These are phyloP conservation scores for Erysiphe pulchra DNA, from an alignment of 2,329 filamentous ascomycete species.

Conservation along the genomic window DNA sequence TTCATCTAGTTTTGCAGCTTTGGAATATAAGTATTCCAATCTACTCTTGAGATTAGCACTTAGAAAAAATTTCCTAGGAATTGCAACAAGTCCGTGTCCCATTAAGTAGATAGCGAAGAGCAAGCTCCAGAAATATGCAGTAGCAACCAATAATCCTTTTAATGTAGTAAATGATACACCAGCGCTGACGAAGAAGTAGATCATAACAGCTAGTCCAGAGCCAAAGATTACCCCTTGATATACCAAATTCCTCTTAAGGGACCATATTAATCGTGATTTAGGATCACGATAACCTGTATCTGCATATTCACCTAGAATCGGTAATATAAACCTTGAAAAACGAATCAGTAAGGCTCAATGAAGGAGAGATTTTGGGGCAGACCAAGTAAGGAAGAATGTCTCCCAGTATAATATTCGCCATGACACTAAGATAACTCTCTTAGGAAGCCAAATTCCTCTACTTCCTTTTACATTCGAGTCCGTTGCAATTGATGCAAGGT, in stretches of 20 bases:
- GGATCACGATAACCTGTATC: slow-evolving; percentile 84
- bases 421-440: slow-evolving; percentile 52
- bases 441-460: slow-evolving; percentile 69
- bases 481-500: slow-evolving; percentile 65
- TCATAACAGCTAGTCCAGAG: slow-evolving; percentile 40
- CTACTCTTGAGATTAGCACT: slow-evolving; percentile 53
- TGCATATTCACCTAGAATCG: slow-evolving; percentile 78
- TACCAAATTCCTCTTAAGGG: slow-evolving; percentile 61
- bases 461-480: slow-evolving; percentile 37
- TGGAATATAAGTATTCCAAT: slow-evolving; percentile 47
- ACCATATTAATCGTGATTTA: slow-evolving; percentile 57
- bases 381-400: slow-evolving; percentile 88
- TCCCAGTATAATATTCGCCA: slow-evolving; percentile 97
- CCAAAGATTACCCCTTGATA: slow-evolving; percentile 65
- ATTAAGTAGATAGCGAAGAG: slow-evolving; percentile 86
- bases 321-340: slow-evolving; percentile 50
- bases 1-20: slow-evolving; percentile 65
- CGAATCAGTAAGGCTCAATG: not conserved
- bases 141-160: slow-evolving; percentile 70
- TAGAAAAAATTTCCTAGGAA: slow-evolving; percentile 58
- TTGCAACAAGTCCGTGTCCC: slow-evolving; percentile 85
- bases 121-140: slow-evolving; percentile 85
- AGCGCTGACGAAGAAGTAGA: slow-evolving; percentile 65
- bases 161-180: slow-evolving; percentile 46
- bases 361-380: slow-evolving; percentile 8